A percentile compares a stretch with the other conserved stretches of the same genome.
Evolutionary conservation across 768 basidiomycete species (phyloP).

Genomic region (Suillus subluteus): DNA sequence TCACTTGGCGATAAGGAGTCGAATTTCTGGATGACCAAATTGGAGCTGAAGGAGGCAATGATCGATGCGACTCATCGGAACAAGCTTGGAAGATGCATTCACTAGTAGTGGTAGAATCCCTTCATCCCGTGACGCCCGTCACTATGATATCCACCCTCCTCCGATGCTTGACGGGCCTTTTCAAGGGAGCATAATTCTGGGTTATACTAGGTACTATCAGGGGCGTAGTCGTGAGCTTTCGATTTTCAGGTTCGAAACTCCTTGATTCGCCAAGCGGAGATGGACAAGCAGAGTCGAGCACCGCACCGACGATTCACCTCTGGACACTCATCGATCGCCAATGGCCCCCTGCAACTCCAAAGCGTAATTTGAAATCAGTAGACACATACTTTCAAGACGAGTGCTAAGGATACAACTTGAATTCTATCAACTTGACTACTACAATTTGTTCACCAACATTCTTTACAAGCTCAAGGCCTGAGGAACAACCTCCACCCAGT

Average conservation of each 20-base stretch:
- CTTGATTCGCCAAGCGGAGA: neutral
- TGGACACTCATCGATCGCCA: neutral
- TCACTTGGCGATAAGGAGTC: neutral
- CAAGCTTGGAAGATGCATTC: neutral
- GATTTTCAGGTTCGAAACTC: neutral
- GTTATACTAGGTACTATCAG: neutral
- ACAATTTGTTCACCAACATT: neutral
- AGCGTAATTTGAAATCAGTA: neutral
- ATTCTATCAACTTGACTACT: neutral
- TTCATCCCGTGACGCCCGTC: neutral
- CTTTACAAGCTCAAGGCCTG: slow-evolving; percentile 27
- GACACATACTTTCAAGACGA: neutral
- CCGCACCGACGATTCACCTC: neutral
- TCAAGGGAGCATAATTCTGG: neutral
- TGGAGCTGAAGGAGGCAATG: neutral
- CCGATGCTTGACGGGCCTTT: neutral
- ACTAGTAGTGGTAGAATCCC: neutral
- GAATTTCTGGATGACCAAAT: neutral
- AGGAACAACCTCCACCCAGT: slow-evolving; percentile 64
- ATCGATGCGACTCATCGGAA: neutral
- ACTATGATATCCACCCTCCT: neutral
- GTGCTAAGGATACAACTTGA: slow-evolving; percentile 6
- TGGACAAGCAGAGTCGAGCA: neutral
- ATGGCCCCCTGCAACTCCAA: neutral
- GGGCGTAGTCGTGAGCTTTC: neutral